Base-by-base conservation (phyloP, 768 basidiomycete genomes). In the Scleroderma citrinum region DNA sequence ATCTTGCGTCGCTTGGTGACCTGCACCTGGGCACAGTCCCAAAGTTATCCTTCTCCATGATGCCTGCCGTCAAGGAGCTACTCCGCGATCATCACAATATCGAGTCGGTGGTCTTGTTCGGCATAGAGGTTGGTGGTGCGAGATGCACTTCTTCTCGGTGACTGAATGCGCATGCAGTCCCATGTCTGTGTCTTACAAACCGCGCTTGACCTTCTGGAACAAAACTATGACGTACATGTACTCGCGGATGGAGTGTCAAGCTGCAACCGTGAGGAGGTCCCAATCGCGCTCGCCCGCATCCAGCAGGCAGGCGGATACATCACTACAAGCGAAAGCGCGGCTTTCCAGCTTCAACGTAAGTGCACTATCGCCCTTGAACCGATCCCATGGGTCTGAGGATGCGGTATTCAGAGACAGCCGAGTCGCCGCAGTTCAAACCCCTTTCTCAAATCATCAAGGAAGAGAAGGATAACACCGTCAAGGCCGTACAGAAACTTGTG, bases 151-250 rank as follows among this genome's bases (percentile, higher is more conserved):
- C 12, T 23, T 10, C 1, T 2, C 5, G 11, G 4, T 21, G 11
- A 20, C 2, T 10, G 17, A 38, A 4, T 44, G 16, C 47, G 56
- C 16, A 57, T 43, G 24, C 55, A 93, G 92, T 79, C 87, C 14
- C 93, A 95, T 58, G 81, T 96, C 52, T 96, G 93, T 59, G 81
- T 95, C 8, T 75, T 92, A 6, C 92, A 95, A 65, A 88, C 91
- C 0, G 75, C 84, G 0, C 69, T 93, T 16, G 83, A 86, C 51
- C 75, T 95, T 12, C 64, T 86, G 3, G 60, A 71, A 38, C 55
- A 26, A 1, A 72, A 71, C 0, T 76, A 74, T 38, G 62, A 74
- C 50, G 81, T 87, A 6, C 80, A 87, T 62, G 75, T 93, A 34
- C 69, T 92, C 20, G 89, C 87, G 2, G 92, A 96, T 59, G 91